phyloP scores from a whole-genome alignment of 768 basidiomycete species.

The Boletus bicolor region DNA sequence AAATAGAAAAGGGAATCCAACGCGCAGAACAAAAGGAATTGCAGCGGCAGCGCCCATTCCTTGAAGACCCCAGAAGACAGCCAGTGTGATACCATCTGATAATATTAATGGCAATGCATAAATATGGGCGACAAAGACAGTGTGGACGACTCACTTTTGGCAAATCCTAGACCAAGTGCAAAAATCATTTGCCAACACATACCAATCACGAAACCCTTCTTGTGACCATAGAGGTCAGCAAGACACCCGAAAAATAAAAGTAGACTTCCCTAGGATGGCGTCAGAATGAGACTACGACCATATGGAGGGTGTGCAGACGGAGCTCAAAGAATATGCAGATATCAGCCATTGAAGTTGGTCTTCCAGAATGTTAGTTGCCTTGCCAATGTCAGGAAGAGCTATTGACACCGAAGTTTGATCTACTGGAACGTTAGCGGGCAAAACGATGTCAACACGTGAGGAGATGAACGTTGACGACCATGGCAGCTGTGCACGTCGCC shows the following conservation, averaged over 20 bases:
- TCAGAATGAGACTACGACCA: not conserved
- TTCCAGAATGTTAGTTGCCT: constrained; percentile 46
- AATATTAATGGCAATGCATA: not conserved
- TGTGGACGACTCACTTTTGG: constrained; percentile 37
- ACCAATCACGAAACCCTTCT: constrained; percentile 62
- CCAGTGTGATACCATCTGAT: constrained; percentile 56
- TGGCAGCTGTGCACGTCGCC: constrained; percentile 38
- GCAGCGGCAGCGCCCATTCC: constrained; percentile 78
- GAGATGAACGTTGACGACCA: constrained; percentile 35
- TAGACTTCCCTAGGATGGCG: constrained; percentile 62
- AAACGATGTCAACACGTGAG: not conserved
- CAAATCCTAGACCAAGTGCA: constrained; percentile 63
- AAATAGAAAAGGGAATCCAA: constrained; percentile 1
- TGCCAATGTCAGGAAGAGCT: constrained; percentile 50
- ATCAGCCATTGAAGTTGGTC: constrained; percentile 62
- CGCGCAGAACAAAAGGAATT: constrained; percentile 65
- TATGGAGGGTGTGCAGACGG: constrained; percentile 40
- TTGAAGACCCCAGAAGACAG: constrained; percentile 72
- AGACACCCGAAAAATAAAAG: constrained; percentile 75
- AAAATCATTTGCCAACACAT: constrained; percentile 51
- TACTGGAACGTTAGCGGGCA: constrained; percentile 12
- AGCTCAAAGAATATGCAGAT: constrained; percentile 65
- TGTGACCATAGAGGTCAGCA: constrained; percentile 78
- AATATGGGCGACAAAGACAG: not conserved
- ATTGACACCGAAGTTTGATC: constrained; percentile 46